Evolutionary conservation across 768 basidiomycete species (phyloP), one percentile per base, ranked within the genome.

Genomic region (Boletus pseudo-olivaceus): DNA sequence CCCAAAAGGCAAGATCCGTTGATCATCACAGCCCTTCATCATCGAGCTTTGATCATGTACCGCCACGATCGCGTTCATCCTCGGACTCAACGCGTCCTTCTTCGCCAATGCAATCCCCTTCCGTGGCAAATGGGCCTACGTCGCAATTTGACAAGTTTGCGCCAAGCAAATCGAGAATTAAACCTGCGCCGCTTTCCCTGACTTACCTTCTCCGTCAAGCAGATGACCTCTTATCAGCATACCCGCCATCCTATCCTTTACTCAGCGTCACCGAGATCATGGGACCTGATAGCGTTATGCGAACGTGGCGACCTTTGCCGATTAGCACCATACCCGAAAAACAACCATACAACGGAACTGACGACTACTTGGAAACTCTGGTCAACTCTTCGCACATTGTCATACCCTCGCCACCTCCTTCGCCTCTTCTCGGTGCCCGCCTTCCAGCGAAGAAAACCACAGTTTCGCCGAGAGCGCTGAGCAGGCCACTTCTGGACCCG

Each of bases 281-380:
- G 79, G 90, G 90, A 9, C 88, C 87, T 1, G 83, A 87, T 61
- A 90, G 88, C 62, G 87, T 81, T 35, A 73, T 90, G 47, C 81
- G 78, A 66, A 91, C 90, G 9, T 93, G 89, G 89, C 61, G 54
- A 47, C 58, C 64, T 41, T 53, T 53, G 32, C 74, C 75, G 34
- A 72, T 68, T 19, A 62, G 56, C 15, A 17, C 55, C n/a, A 23
- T 48, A 55, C 60, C 62, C 35, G 55, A 72, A 64, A 62, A 68
- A 61, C 52, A 52, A 50, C 45, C 44, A 6, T 60, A 58, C 47
- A n/a, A 56, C 40, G 53, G 64, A 32, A 63, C 67, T 1, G 67
- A 69, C 23, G 67, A 65, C 42, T 58, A 70, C 37, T 51, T 67
- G 29, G 61, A 68, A 46, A 59, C 59, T 5, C 53, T 68, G 14